Evolutionary conservation across 129 eudicot species (phyloP), one percentile per base, ranked within the genome.

Genomic region (Ambrosia trifida): DNA sequence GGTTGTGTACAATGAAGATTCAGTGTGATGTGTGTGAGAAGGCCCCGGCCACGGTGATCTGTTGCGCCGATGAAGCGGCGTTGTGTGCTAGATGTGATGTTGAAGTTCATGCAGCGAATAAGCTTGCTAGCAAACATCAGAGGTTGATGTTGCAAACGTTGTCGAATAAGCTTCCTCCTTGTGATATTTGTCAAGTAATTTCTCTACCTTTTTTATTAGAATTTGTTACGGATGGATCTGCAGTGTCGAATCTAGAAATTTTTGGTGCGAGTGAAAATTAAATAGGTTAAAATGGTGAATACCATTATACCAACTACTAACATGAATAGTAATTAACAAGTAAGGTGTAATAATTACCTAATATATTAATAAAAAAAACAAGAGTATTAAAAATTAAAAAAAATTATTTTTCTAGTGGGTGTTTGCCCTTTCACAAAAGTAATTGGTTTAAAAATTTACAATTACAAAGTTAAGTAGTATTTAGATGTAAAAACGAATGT

Each of bases 61-160:
- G 98, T 49, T 94, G 98, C 74, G 98, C 98, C 0, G 98, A 94
- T 82, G 98, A 94, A 72, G 98, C 98, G 2, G 96, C 98, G n/a
- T 53, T 94, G 76, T 94, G 98, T 67, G 88, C 86, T 1, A 85
- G 79, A 73, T 94, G 98, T 72, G 98, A 94, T 69, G 74, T 75
- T 10, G 90, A 94, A 79, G 95, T 94, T 32, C 98, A 94, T 58
- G 98, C 98, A 0, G 98, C 96, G 3, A 94, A 94, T 61, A 94
- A 94, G 83, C 87, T 94, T 35, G 98, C 98, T 3, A 94, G 98
- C 81, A 94, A 94, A 78, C 98, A 94, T 43, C 96, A 89, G 64
- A 87, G 98, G 78, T 79, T 94, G 17, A 79, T 81, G 11, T 88
- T 94, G n/a, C 85, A 94, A 14, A 66, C 72, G 66, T 84, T 89